Evolutionary conservation across 2,329 filamentous ascomycete genomes (phyloP), one percentile per base, ranked within the genome.

Genomic region (Fulvia fulva): DNA sequence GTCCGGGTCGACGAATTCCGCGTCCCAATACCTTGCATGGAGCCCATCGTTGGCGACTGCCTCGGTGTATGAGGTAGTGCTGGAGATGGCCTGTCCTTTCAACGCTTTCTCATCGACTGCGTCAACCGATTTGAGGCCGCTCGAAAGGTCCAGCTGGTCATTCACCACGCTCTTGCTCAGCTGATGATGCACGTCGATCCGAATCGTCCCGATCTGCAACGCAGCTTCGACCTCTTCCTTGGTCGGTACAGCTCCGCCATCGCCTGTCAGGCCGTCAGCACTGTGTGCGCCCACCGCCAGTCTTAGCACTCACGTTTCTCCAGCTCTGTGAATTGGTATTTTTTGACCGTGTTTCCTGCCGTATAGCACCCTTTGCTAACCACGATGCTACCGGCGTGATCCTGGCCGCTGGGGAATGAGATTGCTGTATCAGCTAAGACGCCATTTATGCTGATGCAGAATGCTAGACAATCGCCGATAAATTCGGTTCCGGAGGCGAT

Each of bases 41-140:
- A 44, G 22, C 19, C 26, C 23, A 7, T 50, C 44, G 14, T 25
- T 47, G 49, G 50, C 51, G 9, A 41, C 26, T 22, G 51, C 46
- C 26, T 55, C 43, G 5, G 22, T 26, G 19, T 34, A 54, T 23
- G 22, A 46, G 25, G 61, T 56, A 16, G 32, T 62, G 37, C 67
- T 63, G 0, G 65, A 63, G 3, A 67, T n/a, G 5, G 62, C 53
- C 26, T 57, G 53, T 0, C 64, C 66, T 26, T 66, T 66, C n/a
- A 65, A 14, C 6, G 54, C 58, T 34, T 65, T 67, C 46, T 68
- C 62, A 1, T 63, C 56, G 12, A 68, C 23, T 16, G 32, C 28
- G 37, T 55, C 59, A 1, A 59, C n/a, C 21, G 2, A 30, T 25
- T 47, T 19, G 14, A 41, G 26, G 14, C 44, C n/a, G 21, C 14